Conservation (phyloP, 768 basidiomycete species). For the Suillus ampliporus region DNA sequence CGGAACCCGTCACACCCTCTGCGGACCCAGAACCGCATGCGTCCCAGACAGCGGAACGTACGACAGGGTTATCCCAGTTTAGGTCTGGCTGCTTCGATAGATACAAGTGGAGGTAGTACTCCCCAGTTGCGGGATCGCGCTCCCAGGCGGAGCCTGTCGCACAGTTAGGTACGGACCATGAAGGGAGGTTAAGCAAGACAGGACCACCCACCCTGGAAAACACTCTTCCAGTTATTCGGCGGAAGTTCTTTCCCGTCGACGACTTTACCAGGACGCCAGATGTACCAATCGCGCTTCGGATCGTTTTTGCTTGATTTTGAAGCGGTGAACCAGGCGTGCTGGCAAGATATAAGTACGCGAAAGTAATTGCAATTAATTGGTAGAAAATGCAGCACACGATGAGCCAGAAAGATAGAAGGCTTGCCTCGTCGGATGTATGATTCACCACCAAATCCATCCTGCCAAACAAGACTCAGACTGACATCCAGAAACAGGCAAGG, state of each 20-base stretch:
- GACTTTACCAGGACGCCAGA: slow-evolving; percentile 69
- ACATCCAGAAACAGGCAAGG: slow-evolving; percentile 14
- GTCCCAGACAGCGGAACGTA: slow-evolving; percentile 63
- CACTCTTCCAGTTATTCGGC: slow-evolving; percentile 77
- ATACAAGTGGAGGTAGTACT: slow-evolving; percentile 79
- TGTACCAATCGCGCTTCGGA: slow-evolving; percentile 77
- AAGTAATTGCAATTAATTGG: background rate
- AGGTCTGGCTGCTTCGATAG: slow-evolving; percentile 72
- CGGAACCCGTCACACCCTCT: slow-evolving; percentile 79
- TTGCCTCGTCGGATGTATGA: slow-evolving; percentile 70
- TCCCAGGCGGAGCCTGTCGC: slow-evolving; percentile 70
- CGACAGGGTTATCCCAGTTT: slow-evolving; percentile 75
- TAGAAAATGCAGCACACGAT: slow-evolving; percentile 12
- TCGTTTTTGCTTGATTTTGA: slow-evolving; percentile 55
- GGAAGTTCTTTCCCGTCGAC: slow-evolving; percentile 57
- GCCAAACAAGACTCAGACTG: slow-evolving; percentile 12
- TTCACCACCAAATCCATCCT: slow-evolving; percentile 84
- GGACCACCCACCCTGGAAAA: slow-evolving; percentile 59
- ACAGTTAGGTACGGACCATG: background rate
- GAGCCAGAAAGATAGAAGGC: slow-evolving; percentile 1
- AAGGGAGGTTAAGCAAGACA: slow-evolving; percentile 4
- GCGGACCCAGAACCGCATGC: slow-evolving; percentile 76
- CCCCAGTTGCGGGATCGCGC: slow-evolving; percentile 63
- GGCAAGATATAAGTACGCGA: slow-evolving; percentile 9
- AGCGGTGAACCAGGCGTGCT: slow-evolving; percentile 77